Evolutionary conservation across 352 stramenopile genomes (phyloP).

Genomic region (Pythium sukuiense): DNA sequence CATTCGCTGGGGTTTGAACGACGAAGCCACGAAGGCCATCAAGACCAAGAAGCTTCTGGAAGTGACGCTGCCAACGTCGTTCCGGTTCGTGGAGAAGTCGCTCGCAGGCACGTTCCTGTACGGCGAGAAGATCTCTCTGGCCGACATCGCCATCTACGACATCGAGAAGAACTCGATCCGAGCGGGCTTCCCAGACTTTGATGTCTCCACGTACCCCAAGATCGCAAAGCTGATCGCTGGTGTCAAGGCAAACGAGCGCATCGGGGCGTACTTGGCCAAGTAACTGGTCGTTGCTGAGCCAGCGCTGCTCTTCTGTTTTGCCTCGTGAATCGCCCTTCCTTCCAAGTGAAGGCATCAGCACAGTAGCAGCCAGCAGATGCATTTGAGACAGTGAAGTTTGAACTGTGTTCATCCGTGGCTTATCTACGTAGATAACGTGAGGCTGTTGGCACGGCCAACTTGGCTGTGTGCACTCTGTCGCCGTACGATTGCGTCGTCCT

Average conservation of each 20-base stretch:
- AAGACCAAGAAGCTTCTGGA: constrained; percentile 48
- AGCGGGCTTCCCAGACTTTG: constrained; percentile 29
- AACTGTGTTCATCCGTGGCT: no score
- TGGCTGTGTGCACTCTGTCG: no score
- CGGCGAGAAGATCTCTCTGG: constrained; percentile 41
- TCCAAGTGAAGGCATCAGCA: no score
- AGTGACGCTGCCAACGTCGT: constrained; percentile 33
- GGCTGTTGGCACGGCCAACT: no score
- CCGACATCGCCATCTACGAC: constrained; percentile 49
- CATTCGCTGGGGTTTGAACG: constrained; percentile 36
- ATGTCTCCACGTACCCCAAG: constrained; percentile 30
- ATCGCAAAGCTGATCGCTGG: constrained; percentile 24
- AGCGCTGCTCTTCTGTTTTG: neutral
- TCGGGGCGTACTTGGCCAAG: constrained; percentile 34
- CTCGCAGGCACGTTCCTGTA: constrained; percentile 55
- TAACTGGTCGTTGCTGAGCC: neutral
- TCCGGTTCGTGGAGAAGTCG: constrained; percentile 40
- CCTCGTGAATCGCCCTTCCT: no score
- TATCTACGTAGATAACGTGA: no score
- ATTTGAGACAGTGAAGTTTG: no score
- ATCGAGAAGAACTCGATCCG: constrained; percentile 44
- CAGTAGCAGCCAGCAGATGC: no score
- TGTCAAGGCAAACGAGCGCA: constrained; percentile 25
- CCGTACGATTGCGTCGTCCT: no score
- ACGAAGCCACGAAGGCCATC: constrained; percentile 38